These are phyloP conservation scores for Discostella stelligeroides DNA, from an alignment of 108 stramenopile species.

Conservation along the genomic window DNA sequence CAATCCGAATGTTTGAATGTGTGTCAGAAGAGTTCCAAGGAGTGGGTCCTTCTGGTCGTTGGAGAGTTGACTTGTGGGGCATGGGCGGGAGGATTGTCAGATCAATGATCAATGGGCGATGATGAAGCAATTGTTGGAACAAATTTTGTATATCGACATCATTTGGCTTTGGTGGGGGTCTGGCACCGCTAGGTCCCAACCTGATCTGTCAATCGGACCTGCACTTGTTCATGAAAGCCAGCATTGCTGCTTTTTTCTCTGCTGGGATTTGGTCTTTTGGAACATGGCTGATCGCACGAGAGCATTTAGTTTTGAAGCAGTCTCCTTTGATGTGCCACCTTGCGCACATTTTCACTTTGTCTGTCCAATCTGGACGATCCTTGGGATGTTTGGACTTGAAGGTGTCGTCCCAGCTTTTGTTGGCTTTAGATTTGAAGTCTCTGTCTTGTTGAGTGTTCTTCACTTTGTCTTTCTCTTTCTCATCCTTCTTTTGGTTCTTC, in stretches of 20 bases:
- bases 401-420: neutral
- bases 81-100: too few species aligned
- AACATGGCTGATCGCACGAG: neutral
- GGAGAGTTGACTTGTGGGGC: too few species aligned
- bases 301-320: neutral
- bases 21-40: too few species aligned
- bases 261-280: too few species aligned
- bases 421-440: neutral
- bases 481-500: neutral
- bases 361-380: neutral
- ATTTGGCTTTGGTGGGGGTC: neutral
- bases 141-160: neutral
- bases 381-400: neutral
- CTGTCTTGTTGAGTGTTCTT: neutral
- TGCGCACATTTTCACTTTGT: neutral
- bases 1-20: too few species aligned
- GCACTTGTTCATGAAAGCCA: neutral
- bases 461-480: neutral
- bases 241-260: neutral
- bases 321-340: constrained; percentile 2
- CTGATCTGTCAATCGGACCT: neutral
- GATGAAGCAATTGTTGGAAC: neutral
- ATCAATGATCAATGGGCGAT: neutral
- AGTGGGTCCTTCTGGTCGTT: too few species aligned
- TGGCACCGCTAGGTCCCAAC: neutral